Conservation (phyloP, 2,329 filamentous ascomycete genomes). For the Beauveria rudraprayagi region DNA sequence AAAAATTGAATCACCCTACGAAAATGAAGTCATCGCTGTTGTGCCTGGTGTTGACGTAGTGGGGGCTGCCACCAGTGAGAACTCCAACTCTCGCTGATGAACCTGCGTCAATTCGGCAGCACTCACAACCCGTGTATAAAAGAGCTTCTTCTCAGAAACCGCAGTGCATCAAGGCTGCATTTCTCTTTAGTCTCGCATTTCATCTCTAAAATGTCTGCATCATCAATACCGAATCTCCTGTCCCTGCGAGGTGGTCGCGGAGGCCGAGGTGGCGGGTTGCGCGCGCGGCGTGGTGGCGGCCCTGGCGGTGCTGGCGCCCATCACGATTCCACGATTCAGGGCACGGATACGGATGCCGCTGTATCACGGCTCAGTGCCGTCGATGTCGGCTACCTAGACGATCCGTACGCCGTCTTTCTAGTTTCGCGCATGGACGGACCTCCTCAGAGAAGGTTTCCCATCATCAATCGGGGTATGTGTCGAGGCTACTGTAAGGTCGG, state of each 20-base stretch:
- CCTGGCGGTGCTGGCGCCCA: constrained; percentile 33
- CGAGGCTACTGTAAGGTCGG: neutral
- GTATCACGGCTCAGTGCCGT: constrained; percentile 86
- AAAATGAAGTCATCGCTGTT: no score
- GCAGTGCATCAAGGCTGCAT: no score
- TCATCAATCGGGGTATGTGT: constrained; percentile 80
- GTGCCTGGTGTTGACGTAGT: no score
- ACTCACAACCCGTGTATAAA: no score
- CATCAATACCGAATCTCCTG: constrained; percentile 71
- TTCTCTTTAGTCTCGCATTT: no score
- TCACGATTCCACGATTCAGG: constrained; percentile 67
- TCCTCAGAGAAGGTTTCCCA: constrained; percentile 62
- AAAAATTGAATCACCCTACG: no score
- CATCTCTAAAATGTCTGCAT: constrained; percentile 51
- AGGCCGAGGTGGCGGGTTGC: constrained; percentile 29
- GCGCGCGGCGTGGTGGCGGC: constrained; percentile 27
- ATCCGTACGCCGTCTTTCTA: constrained; percentile 69
- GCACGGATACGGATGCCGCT: constrained; percentile 86
- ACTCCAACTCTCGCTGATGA: no score
- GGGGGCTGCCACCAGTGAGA: no score
- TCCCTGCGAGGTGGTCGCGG: constrained; percentile 41
- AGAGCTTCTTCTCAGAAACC: no score
- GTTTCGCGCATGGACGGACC: constrained; percentile 41
- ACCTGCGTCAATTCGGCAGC: no score
- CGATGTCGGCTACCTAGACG: constrained; percentile 72